These are phyloP conservation scores for Kernera saxatilis DNA, from an alignment of 345 rosid species.

Conservation along the genomic window DNA sequence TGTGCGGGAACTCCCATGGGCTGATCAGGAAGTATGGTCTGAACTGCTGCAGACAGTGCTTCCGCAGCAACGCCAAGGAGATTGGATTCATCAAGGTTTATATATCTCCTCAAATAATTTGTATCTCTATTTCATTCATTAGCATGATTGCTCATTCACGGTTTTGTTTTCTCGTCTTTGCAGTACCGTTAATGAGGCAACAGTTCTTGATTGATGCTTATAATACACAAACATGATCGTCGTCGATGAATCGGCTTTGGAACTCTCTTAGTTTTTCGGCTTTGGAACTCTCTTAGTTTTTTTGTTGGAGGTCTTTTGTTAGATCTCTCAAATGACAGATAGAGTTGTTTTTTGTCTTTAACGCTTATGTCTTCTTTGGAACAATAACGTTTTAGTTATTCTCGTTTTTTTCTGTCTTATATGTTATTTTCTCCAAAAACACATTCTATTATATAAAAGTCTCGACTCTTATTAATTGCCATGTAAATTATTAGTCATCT, in stretches of 20 bases:
- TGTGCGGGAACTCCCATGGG: constrained; percentile 36
- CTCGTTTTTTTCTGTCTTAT: too few relatives aligned
- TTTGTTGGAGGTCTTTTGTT: too few relatives aligned
- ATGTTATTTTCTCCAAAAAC: too few relatives aligned
- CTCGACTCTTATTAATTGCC: too few relatives aligned
- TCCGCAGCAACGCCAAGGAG: constrained; percentile 33
- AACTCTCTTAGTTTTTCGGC: background rate
- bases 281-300: background rate
- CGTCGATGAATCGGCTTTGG: background rate
- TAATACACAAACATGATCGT: background rate
- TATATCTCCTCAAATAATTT: too few relatives aligned
- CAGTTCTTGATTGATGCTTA: background rate
- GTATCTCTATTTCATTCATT: too few relatives aligned
- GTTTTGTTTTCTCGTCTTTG: background rate
- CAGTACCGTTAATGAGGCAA: constrained; percentile 19
- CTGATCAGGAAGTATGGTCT: constrained; percentile 36
- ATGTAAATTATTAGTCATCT: too few relatives aligned
- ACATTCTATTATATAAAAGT: too few relatives aligned
- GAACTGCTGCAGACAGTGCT: constrained; percentile 31
- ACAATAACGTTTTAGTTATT: too few relatives aligned
- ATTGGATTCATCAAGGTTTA: constrained; percentile 60
- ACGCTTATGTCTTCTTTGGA: background rate
- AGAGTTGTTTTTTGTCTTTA: background rate
- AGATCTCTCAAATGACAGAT: background rate
- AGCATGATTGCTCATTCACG: background rate